Evolutionary conservation across 2,329 filamentous ascomycete genomes (phyloP), one percentile per base, ranked within the genome.

Genomic region (Cercospora nicotianae): DNA sequence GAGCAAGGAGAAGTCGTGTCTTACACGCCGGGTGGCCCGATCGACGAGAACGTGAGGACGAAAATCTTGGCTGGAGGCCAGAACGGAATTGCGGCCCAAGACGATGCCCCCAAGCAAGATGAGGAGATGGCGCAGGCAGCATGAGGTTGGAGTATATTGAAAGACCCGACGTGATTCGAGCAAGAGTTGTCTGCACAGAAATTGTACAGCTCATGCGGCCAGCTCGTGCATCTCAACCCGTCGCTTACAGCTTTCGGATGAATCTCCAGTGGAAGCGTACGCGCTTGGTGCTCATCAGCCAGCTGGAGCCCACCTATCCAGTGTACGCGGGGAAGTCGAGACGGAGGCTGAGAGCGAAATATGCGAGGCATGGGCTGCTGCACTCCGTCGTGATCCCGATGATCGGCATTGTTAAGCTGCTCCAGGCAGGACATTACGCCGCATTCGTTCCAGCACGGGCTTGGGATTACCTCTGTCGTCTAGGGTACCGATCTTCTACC

Each of bases 1-100:
- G 95, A 99, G 81, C 87, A 92, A 60, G 94, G 93, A 67, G 90
- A 96, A 65, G 90, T 96, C 6, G 91, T 94, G 30, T 72, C 72
- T 3, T 76, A 73, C 69, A 78, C 75, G 28, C 76, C 76, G 3
- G 76, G 76, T 33, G 73, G 72, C 2, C 67, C 69, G 13, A 70
- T 77, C 51, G 75, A 76, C 63, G 74, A 72, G 63, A 73, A 71
- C 63, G 75, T 77, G 12, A 72, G 70, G 69, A 76, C 73, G 45
- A 75, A 75, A 66, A 74, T 77, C 13, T 57, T 78, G 66, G 75
- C 75, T n/a, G 76, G 75, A 23, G 75, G 72, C 5, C 74, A 77
- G 53, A 71, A 70, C 57, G 69, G 66, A 42, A 31, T 51, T 12
- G 64, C 65, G 59, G 48, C 53, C 18, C 60, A 60, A 18, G 39